phyloP scores from a whole-genome alignment of 2,329 filamentous ascomycete species.

The Sporothrix sp. region DNA sequence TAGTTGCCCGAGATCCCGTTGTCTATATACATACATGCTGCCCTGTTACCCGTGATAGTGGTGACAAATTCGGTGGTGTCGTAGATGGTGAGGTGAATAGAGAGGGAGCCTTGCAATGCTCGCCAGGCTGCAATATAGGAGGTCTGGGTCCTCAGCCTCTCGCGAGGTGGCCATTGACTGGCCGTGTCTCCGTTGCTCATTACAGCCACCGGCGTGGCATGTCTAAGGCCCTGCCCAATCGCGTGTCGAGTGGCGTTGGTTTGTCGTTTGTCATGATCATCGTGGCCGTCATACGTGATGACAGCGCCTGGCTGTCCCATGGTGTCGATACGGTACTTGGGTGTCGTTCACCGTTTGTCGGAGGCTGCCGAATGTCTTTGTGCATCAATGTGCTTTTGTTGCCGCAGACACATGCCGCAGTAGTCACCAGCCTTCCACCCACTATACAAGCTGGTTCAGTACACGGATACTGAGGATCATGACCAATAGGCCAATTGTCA shows the following conservation, averaged over 20 bases:
- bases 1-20: slow-evolving; percentile 4
- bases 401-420: not conserved
- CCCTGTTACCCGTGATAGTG: not conserved
- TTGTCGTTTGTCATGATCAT: slow-evolving; percentile 10
- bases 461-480: slow-evolving; percentile 94
- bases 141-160: too few relatives aligned
- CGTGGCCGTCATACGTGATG: slow-evolving; percentile 5
- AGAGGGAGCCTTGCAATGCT: not conserved
- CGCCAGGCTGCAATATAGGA: not conserved
- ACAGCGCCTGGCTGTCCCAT: not conserved
- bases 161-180: not conserved
- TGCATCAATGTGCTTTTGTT: too few relatives aligned
- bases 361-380: not conserved
- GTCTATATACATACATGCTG: slow-evolving; percentile 12
- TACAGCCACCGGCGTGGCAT: not conserved
- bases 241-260: not conserved
- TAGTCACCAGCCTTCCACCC: not conserved
- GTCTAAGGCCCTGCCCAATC: too few relatives aligned
- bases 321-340: not conserved
- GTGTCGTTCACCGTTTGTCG: not conserved
- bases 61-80: not conserved
- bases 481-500: slow-evolving; percentile 86
- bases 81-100: not conserved
- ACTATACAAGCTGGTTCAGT: slow-evolving; percentile 50
- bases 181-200: not conserved